Evolutionary conservation across 352 stramenopile genomes (phyloP).

Genomic region (Globisporangium barbulae): DNA sequence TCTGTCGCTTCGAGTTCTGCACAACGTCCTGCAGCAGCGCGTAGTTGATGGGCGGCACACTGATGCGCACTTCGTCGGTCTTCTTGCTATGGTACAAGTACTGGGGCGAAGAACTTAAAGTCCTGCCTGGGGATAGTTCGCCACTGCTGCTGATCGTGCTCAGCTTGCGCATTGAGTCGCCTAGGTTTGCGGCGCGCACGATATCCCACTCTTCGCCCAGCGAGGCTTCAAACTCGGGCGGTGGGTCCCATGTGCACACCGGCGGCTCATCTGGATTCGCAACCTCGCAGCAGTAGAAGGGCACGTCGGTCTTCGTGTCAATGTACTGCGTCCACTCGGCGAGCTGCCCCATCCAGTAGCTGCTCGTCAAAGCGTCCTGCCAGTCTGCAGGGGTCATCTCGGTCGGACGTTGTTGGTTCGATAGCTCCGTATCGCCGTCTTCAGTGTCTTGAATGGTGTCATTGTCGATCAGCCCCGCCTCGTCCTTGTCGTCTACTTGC

Average conservation of each 20-base stretch:
- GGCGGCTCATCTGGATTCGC: slow-evolving; percentile 7
- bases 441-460: neutral
- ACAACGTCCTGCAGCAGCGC: slow-evolving; percentile 65
- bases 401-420: slow-evolving; percentile 11
- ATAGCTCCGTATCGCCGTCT: neutral
- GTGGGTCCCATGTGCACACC: slow-evolving; percentile 52
- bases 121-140: slow-evolving; percentile 9
- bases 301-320: slow-evolving; percentile 41
- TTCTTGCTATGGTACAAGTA: slow-evolving; percentile 69
- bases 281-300: slow-evolving; percentile 40
- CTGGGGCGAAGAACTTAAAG: slow-evolving; percentile 13
- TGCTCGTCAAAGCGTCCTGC: slow-evolving; percentile 29
- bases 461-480: neutral
- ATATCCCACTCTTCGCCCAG: slow-evolving; percentile 61
- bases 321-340: slow-evolving; percentile 80
- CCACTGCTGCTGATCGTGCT: neutral
- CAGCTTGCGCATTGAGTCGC: slow-evolving; percentile 8
- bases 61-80: slow-evolving; percentile 43
- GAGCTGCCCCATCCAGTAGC: slow-evolving; percentile 53
- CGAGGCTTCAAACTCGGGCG: slow-evolving; percentile 67
- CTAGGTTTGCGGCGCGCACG: slow-evolving; percentile 23
- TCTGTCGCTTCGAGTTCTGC: slow-evolving; percentile 64
- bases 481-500: neutral
- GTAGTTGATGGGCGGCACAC: slow-evolving; percentile 55
- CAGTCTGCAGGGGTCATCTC: slow-evolving; percentile 38